Evolutionary conservation across 2,329 filamentous ascomycete genomes (phyloP), one percentile per base, ranked within the genome.

Genomic region (Hymenoscyphus fraxineus): DNA sequence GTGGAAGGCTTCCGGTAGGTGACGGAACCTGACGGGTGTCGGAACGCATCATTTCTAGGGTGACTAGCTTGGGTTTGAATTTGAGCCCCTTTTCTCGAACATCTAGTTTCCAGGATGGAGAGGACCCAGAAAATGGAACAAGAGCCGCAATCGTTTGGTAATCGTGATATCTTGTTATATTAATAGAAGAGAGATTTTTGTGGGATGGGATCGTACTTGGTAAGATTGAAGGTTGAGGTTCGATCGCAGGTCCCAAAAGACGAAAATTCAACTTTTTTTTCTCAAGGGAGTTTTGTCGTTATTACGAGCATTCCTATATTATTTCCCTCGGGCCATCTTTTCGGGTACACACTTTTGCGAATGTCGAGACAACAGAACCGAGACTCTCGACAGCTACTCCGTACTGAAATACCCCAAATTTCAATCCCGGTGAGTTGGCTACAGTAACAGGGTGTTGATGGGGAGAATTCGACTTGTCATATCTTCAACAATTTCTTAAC

Each of bases 1-100:
- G 22, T 61, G 59, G 59, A 55, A 61, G 59, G n/a, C 59, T 39
- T 61, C 59, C 59, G 59, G 47, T 55, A 61, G 59, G 59, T 55
- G 47, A 57, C 27, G 55, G 55, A 39, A 61, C 44, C 44, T 55
- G 47, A 57, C 27, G 55, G 55, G 47, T 22, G 9, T 27, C 47
- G 47, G 47, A 22, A 54, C 47, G 47, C 47, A 54, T 54, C 47
- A 54, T 54, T 54, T 27, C 47, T 54, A 54, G 47, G 19, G 47
- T 54, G 47, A 35, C 9, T 6, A 35, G 35, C 35, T 6, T 35
- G 44, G 44, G n/a, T 54, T 54, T 19, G 16, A 47, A 19, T 47
- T 47, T 47, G n/a, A 51, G 9, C 19, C 19, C 44, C 44, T 12
- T 51, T 54, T 54, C 13, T 27, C 47, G n/a, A 54, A 54, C 10